A percentile compares a stretch with the other conserved stretches of the same genome.
phyloP scores from a whole-genome alignment of 306 rosid species.

The Acacia confusa region DNA sequence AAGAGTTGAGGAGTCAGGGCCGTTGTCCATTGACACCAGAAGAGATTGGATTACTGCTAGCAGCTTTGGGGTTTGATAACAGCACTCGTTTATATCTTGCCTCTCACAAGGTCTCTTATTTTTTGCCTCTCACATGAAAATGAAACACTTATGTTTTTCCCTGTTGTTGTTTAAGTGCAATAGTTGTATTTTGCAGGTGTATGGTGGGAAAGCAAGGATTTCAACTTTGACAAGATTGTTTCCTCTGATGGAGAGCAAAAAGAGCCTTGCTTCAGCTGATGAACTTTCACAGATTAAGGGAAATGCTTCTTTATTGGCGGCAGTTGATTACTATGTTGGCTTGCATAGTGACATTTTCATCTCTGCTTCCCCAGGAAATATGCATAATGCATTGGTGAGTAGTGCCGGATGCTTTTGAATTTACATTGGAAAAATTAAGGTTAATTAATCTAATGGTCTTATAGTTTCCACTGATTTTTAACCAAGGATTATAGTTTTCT shows the following conservation, averaged over 20 bases:
- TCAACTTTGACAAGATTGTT: conserved; percentile 68
- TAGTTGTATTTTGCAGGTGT: conserved; percentile 60
- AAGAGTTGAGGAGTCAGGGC: conserved; percentile 92
- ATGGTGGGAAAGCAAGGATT: conserved; percentile 94
- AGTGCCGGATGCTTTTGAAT: conserved; percentile 19
- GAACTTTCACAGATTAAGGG: conserved; percentile 79
- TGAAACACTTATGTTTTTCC: conserved; percentile 5
- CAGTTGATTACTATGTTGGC: conserved; percentile 86
- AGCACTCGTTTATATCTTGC: conserved; percentile 92
- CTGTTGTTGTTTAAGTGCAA: conserved; percentile 16
- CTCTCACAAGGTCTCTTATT: conserved; percentile 83
- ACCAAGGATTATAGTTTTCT: too few relatives aligned
- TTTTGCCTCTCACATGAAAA: neutral
- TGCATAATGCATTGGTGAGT: conserved; percentile 99
- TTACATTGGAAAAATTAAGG: neutral
- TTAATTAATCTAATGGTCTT: too few relatives aligned
- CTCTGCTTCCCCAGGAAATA: conserved; percentile 99
- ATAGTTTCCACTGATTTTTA: too few relatives aligned
- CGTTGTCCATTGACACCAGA: conserved; percentile 99
- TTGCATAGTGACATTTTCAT: conserved; percentile 90
- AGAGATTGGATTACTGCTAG: conserved; percentile 89
- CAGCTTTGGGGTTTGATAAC: conserved; percentile 93
- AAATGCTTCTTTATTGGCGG: conserved; percentile 95
- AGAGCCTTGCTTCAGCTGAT: conserved; percentile 76
- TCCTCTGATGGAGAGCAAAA: conserved; percentile 91